Evolutionary conservation across 2,329 filamentous ascomycete species (phyloP).

Genomic region (Nannizzia gypsea): DNA sequence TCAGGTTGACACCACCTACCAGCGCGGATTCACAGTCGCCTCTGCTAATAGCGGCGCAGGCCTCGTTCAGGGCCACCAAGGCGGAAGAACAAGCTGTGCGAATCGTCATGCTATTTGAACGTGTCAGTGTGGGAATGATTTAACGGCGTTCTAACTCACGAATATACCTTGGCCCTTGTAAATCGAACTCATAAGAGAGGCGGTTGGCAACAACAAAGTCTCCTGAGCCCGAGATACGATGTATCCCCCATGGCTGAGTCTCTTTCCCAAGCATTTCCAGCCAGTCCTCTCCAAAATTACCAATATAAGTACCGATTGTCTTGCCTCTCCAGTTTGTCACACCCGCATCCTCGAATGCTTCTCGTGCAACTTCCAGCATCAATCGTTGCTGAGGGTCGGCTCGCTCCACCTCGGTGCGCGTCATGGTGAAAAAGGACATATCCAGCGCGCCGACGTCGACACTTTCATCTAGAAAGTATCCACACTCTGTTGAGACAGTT

Average conservation of each 20-base stretch:
- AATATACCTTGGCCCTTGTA: conserved; percentile 17
- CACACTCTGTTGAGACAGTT: conserved; percentile 8
- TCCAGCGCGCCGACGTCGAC: conserved; percentile 21
- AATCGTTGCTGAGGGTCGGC: conserved; percentile 26
- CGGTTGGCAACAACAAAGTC: conserved; percentile 14
- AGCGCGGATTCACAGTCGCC: conserved; percentile 13
- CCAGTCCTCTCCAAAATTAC: conserved; percentile 21
- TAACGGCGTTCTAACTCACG: not conserved
- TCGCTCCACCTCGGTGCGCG: conserved; percentile 18
- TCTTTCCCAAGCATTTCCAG: conserved; percentile 12
- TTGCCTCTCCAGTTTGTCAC: conserved; percentile 18
- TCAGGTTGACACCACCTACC: not conserved
- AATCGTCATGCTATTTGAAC: conserved; percentile 5
- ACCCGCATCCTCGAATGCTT: conserved; percentile 16
- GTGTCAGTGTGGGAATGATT: too few species aligned
- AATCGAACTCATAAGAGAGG: conserved; percentile 18
- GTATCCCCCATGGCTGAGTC: not conserved
- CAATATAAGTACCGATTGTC: conserved; percentile 23
- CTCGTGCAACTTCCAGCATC: conserved; percentile 25
- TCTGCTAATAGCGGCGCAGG: not conserved
- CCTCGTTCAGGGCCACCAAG: conserved; percentile 6
- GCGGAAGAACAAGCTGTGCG: conserved; percentile 10
- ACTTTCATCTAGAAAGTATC: conserved; percentile 22
- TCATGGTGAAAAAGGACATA: conserved; percentile 23
- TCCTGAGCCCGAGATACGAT: conserved; percentile 5